Conservation (phyloP, 371 early-diverging fungal species). For the Smittium mucronatum region DNA sequence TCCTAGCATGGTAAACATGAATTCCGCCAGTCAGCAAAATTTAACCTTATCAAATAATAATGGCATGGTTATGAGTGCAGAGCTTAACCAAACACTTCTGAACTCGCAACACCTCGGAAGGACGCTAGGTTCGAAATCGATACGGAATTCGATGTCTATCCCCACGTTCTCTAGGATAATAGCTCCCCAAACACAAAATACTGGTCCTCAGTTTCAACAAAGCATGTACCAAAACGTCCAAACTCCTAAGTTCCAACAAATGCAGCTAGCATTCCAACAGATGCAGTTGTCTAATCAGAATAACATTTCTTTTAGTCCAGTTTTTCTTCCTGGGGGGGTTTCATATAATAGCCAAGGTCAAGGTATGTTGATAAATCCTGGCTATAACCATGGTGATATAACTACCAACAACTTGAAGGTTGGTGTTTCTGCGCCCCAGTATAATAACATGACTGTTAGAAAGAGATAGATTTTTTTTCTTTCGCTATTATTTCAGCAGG, state of each 20-base stretch:
- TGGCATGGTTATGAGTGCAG: background rate
- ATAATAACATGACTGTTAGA: too few species aligned
- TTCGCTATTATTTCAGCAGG: too few species aligned
- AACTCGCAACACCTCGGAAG: background rate
- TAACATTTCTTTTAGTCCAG: background rate
- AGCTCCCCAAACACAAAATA: background rate
- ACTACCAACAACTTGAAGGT: too few species aligned
- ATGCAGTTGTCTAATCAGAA: background rate
- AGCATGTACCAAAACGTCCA: background rate
- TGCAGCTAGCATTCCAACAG: background rate
- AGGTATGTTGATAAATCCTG: too few species aligned
- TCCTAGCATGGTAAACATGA: background rate
- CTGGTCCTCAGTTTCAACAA: background rate
- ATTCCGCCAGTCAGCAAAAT: background rate
- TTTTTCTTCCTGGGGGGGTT: background rate
- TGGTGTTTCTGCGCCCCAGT: too few species aligned
- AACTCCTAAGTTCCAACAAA: background rate
- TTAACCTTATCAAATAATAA: background rate
- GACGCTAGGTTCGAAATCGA: background rate
- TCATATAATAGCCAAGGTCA: too few species aligned
- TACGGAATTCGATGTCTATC: background rate
- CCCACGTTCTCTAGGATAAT: background rate
- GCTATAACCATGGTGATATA: too few species aligned
- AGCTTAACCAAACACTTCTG: background rate
- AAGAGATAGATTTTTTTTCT: too few species aligned